Base-by-base conservation (phyloP, 2,329 filamentous ascomycete genomes). In the Geosmithia morbida region DNA sequence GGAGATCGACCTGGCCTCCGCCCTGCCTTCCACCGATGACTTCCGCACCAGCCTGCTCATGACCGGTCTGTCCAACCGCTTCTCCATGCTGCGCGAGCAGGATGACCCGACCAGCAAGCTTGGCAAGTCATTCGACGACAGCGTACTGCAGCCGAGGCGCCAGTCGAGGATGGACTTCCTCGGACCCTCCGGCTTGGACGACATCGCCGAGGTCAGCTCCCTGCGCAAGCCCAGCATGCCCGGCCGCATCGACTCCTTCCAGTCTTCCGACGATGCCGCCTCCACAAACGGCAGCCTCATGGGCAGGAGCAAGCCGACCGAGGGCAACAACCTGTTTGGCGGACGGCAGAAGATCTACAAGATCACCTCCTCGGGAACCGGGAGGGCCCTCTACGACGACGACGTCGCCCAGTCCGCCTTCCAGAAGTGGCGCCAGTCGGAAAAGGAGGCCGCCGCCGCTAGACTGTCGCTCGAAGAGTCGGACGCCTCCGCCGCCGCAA, bases 261-360 rank as follows among this genome's bases (percentile, higher is more conserved):
- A 71, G 42, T 75, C 74, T 4, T 80, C 75, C 2, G 88, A 94
- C 50, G 87, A 94, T 52, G 74, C 81, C 37, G 80, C 83, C 43
- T 78, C 76, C 33, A 66, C 68, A 3, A 67, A 70, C 10, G 66
- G 78, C 1, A 87, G 85, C 61, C 74, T 97, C n/a, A 90, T 97
- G 85, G 83, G 72, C 55, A 76, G 92, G 46, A 72, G 83, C 7
- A 83, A 89, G 55, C 88, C 87, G 0, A 81, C 78, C 1, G 90
- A 97, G 59, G 88, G 90, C 43, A 98, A 97, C 59, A 84, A 86
- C 54, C 65, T 98, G 48, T 98, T 98, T 64, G 92, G 92, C 49
- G 92, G 92, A 16, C 80, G 92, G 43, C 92, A 97, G 61, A 97
- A 97, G 67, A 83, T 97, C 39, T 97, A 94, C 64, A 89, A 87